Base-by-base conservation (phyloP, 495 filamentous ascomycete genomes). In the Podospora pseudocomata region DNA sequence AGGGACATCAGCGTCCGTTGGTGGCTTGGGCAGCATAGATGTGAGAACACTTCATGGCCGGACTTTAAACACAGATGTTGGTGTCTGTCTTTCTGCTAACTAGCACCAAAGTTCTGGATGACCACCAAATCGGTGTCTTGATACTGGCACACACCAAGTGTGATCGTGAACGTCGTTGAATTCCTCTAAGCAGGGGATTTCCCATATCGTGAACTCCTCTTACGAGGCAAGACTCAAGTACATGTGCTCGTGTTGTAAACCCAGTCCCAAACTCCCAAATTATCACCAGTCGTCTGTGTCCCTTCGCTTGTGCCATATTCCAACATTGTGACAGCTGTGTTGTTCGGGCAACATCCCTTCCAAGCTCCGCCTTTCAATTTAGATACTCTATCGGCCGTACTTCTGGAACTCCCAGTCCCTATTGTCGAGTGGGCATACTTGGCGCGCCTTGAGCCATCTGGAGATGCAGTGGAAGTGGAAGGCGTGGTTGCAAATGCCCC, bases 391-490 rank as follows among this genome's bases (percentile, higher is more conserved):
- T 71, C 84, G 81, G 11, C 95, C 95, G 75, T 99, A 99, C 76
- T 98, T 98, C 82, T 99, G 95, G 86, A 98, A 98, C 76, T 98
- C 95, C 95, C 95, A 99, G 79, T 98, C 95, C 72, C 94, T 86
- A 82, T 99, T 99, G 80, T 99, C 95, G 28, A 99, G 86, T 3
- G 95, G 95, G 75, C 95, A 99, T 62, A 99, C 95, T 79, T 98
- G 95, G 67, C 96, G 92, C n/a, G 95, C 97, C 86, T 99, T 99
- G 54, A 99, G 83, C 95, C 95, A 99, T 79, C 95, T 88, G 4
- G 96, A 98, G 78, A 99, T 99, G 84, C 95, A 99, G 81, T 99
- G 95, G 83, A 99, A 99, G 80, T 99, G 95, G 85, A 99, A 99
- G 6, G 95, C 95, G 76, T 99, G 95, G 77, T 99, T 99, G 84